phyloP scores from a whole-genome alignment of 768 basidiomycete genomes.

The Megacollybia marginata region DNA sequence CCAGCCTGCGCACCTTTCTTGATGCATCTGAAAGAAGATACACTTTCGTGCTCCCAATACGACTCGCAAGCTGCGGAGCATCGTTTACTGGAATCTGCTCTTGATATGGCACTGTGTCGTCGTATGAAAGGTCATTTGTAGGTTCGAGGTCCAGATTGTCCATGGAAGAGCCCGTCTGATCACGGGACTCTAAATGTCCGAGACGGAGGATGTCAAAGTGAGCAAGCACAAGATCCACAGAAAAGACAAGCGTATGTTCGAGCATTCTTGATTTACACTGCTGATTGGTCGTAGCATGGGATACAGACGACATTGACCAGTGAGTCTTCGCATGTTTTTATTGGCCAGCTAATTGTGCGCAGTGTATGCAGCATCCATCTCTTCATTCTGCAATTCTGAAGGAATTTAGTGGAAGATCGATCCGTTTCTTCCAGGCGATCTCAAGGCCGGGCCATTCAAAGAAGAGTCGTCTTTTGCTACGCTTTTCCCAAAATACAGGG shows the following conservation, averaged over 20 bases:
- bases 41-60: conserved; percentile 71
- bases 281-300: conserved; percentile 69
- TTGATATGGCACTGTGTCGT: conserved; percentile 49
- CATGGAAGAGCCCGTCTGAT: conserved; percentile 21
- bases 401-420: conserved; percentile 78
- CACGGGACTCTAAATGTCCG: conserved; percentile 40
- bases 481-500: conserved; percentile 96
- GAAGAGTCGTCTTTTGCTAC: conserved; percentile 99
- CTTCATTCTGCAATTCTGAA: not conserved
- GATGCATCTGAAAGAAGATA: conserved; percentile 69
- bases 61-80: conserved; percentile 40
- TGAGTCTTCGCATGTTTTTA: conserved; percentile 35
- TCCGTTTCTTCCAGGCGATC: conserved; percentile 65
- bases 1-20: conserved; percentile 59
- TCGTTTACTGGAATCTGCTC: conserved; percentile 38
- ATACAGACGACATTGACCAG: conserved; percentile 99
- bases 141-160: not conserved
- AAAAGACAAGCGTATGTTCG: conserved; percentile 86
- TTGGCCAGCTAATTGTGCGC: conserved; percentile 31
- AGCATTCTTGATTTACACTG: not conserved
- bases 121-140: conserved; percentile 33
- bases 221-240: conserved; percentile 82
- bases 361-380: conserved; percentile 7
- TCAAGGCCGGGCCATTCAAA: conserved; percentile 75
- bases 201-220: conserved; percentile 16